Evolutionary conservation across 257 asterid genomes (phyloP).

Genomic region (Solanum pimpinellifolium): DNA sequence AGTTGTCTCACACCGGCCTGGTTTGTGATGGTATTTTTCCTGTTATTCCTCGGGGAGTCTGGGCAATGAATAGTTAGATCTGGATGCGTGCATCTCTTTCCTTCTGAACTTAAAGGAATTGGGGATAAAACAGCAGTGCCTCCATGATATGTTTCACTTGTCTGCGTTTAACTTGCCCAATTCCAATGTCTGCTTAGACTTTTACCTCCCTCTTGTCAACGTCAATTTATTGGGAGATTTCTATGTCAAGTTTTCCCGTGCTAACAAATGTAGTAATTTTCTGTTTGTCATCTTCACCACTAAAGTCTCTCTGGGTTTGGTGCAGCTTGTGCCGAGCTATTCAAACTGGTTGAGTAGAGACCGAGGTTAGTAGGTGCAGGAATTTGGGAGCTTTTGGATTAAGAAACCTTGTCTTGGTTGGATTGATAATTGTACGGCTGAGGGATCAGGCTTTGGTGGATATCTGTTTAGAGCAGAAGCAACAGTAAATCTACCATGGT

Average conservation of each 20-base stretch:
- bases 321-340: slow-evolving; percentile 70
- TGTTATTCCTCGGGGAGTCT: background rate
- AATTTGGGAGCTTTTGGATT: slow-evolving; percentile 26
- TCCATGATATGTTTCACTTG: background rate
- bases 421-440: slow-evolving; percentile 21
- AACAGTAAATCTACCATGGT: slow-evolving; percentile 17
- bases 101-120: background rate
- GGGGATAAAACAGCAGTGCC: background rate
- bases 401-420: slow-evolving; percentile 39
- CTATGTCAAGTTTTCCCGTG: background rate
- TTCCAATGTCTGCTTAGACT: background rate
- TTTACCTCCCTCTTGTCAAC: background rate
- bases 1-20: background rate
- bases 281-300: background rate
- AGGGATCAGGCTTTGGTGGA: slow-evolving; percentile 20
- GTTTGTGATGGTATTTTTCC: background rate
- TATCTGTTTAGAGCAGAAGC: slow-evolving; percentile 22
- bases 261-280: background rate
- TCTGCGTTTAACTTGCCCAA: background rate
- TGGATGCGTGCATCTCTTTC: background rate
- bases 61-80: background rate
- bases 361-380: slow-evolving; percentile 43
- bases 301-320: background rate
- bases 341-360: slow-evolving; percentile 47
- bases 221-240: background rate